A percentile compares a stretch with the other conserved stretches of the same genome.
Evolutionary conservation across 345 rosid species (phyloP).

Genomic region (Rhodomyrtus tomentosa): DNA sequence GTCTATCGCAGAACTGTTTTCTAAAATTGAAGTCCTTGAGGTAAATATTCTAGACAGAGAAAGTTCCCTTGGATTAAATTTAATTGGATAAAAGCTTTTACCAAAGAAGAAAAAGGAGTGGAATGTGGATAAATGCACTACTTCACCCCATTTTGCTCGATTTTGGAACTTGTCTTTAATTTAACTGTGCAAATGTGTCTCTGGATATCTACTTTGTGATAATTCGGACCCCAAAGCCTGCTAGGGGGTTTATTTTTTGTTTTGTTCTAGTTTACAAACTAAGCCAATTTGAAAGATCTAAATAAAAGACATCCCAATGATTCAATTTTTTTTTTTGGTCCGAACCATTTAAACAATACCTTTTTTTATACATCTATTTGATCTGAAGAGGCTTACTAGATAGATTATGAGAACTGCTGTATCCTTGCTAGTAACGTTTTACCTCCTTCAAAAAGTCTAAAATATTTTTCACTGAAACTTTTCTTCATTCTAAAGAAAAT

Average conservation of each 20-base stretch:
- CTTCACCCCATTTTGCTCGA: background rate
- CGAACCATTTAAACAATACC: background rate
- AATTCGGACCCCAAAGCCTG: background rate
- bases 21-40: background rate
- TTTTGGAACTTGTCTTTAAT: background rate
- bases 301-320: background rate
- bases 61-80: background rate
- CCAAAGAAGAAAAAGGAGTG: background rate
- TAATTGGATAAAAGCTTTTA: background rate
- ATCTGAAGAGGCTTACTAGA: background rate
- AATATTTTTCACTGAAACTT: background rate
- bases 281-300: background rate
- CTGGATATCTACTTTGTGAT: background rate
- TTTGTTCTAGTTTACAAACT: background rate
- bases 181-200: background rate
- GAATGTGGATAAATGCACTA: background rate
- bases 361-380: background rate
- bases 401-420: background rate
- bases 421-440: background rate
- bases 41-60: background rate
- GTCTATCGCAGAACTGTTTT: background rate
- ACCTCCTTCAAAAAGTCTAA: background rate
- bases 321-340: background rate
- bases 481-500: background rate
- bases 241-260: background rate